Evolutionary conservation across 2,329 filamentous ascomycete species (phyloP).

Genomic region (Pseudocercospora pini-densiflorae): DNA sequence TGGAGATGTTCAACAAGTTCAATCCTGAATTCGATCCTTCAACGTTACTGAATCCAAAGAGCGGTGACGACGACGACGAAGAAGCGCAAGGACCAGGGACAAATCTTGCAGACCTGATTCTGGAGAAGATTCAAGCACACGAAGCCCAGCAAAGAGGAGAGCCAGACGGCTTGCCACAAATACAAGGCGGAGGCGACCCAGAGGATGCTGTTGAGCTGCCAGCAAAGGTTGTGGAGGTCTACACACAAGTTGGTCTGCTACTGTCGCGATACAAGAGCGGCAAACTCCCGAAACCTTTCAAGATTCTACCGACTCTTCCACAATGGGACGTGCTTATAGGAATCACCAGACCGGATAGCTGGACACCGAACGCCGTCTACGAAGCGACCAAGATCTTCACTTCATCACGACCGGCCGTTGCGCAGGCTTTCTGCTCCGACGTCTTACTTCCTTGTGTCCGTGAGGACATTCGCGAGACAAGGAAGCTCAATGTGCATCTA

Average conservation of each 20-base stretch:
- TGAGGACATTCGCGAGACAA: slow-evolving; percentile 90
- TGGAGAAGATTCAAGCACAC: slow-evolving; percentile 91
- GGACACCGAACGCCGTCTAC: slow-evolving; percentile 81
- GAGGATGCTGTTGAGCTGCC: slow-evolving; percentile 87
- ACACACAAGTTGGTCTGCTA: slow-evolving; percentile 88
- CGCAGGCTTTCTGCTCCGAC: slow-evolving; percentile 83
- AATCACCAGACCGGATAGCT: slow-evolving; percentile 78
- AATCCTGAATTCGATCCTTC: slow-evolving; percentile 76
- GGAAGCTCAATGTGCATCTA: slow-evolving; percentile 93
- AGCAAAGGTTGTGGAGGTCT: slow-evolving; percentile 91
- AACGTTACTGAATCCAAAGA: slow-evolving; percentile 68
- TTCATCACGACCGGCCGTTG: slow-evolving; percentile 76
- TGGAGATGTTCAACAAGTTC: slow-evolving; percentile 91
- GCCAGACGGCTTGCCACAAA: slow-evolving; percentile 58
- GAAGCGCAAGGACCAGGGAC: slow-evolving; percentile 54
- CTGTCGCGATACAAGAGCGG: slow-evolving; percentile 93
- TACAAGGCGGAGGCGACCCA: slow-evolving; percentile 57
- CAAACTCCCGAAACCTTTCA: slow-evolving; percentile 97
- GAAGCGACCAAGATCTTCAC: slow-evolving; percentile 93
- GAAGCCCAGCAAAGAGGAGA: slow-evolving; percentile 69
- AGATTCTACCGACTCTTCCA: slow-evolving; percentile 89
- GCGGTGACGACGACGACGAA: slow-evolving; percentile 48
- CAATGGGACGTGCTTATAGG: slow-evolving; percentile 89
- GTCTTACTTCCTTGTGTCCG: slow-evolving; percentile 89
- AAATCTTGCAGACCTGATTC: slow-evolving; percentile 89